Evolutionary conservation across 768 basidiomycete genomes (phyloP).

Genomic region (Hemileccinum rubropunctum): DNA sequence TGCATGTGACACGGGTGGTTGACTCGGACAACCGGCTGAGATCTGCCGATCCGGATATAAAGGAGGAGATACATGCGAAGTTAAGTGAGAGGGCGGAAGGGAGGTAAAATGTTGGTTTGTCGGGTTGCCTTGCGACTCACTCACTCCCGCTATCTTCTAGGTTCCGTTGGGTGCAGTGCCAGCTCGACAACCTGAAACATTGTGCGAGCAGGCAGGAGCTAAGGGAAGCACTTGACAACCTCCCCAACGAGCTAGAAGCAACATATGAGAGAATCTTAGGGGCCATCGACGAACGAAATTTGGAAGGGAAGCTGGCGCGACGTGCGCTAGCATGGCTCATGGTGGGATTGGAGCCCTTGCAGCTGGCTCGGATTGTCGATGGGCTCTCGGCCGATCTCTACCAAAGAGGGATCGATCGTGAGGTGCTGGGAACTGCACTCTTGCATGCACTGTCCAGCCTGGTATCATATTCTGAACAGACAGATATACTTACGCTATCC

Average conservation of each 20-base stretch:
- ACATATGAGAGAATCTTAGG: constrained; percentile 6
- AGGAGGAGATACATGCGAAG: neutral
- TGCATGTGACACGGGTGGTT: neutral
- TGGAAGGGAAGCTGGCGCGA: neutral
- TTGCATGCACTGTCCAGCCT: neutral
- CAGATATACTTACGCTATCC: neutral
- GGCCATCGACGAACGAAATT: neutral
- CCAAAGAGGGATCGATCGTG: no score
- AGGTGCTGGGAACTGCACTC: neutral
- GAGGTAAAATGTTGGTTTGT: neutral
- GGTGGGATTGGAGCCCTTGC: neutral
- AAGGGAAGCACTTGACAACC: neutral
- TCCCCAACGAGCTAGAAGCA: neutral
- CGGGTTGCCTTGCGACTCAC: neutral
- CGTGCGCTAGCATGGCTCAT: neutral
- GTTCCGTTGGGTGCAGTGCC: constrained; percentile 8
- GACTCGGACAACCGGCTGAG: neutral
- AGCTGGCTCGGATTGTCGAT: neutral
- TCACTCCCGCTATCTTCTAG: neutral
- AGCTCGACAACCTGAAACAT: neutral
- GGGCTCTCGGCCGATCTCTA: neutral
- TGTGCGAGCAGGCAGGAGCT: neutral
- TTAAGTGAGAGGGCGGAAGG: neutral
- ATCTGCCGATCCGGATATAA: neutral
- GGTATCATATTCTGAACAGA: neutral